Evolutionary conservation across 495 filamentous ascomycete genomes (phyloP).

Genomic region (Penicillium argentinense): DNA sequence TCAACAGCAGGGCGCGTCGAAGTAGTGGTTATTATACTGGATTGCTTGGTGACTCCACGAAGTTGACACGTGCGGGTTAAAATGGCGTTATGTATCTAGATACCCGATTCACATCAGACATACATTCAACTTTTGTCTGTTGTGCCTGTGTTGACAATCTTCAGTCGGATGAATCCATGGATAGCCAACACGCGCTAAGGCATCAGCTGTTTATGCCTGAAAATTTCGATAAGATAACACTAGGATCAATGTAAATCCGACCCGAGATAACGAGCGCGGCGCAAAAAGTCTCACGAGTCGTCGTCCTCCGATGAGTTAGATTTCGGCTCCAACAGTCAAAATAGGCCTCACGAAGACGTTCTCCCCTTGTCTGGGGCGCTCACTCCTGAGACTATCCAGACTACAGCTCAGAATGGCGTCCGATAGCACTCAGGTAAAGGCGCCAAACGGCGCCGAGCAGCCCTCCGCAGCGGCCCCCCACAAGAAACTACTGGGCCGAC

Average conservation of each 20-base stretch:
- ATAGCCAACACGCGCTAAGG: background rate
- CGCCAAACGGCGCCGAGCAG: slow-evolving; percentile 12
- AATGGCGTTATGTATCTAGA: too few relatives aligned
- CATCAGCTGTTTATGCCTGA: background rate
- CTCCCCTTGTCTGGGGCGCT: slow-evolving; percentile 32
- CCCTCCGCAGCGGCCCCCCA: slow-evolving; percentile 21
- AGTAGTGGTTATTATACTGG: too few relatives aligned
- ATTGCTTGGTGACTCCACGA: background rate
- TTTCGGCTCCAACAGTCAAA: slow-evolving; percentile 15
- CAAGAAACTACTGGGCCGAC: slow-evolving; percentile 73
- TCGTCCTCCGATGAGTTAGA: slow-evolving; percentile 1
- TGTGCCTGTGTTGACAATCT: too few relatives aligned
- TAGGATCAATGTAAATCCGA: slow-evolving; percentile 31
- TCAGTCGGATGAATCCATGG: background rate
- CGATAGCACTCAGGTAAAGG: slow-evolving; percentile 18
- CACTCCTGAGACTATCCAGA: slow-evolving; percentile 6
- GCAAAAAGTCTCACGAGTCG: slow-evolving; percentile 20
- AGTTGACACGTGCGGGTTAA: too few relatives aligned
- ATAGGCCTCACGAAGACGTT: slow-evolving; percentile 35
- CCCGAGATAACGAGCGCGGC: slow-evolving; percentile 23
- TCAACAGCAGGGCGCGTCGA: slow-evolving; percentile 2
- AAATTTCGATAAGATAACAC: slow-evolving; percentile 35
- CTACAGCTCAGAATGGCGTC: slow-evolving; percentile 30
- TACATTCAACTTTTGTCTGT: too few relatives aligned
- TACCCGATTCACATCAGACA: too few relatives aligned